Evolutionary conservation across 83 land plant genomes (phyloP).

Genomic region (Picea mariana): DNA sequence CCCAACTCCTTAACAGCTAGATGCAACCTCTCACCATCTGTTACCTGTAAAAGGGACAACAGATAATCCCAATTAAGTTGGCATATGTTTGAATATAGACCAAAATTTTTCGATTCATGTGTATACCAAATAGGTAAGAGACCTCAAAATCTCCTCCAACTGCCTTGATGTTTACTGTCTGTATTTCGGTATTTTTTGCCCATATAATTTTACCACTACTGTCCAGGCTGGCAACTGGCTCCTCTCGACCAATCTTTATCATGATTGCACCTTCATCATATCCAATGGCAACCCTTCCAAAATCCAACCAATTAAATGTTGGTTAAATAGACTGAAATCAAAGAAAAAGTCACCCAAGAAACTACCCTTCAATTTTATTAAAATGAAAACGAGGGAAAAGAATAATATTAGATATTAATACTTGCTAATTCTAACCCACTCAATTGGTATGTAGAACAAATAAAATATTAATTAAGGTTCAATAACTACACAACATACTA

Average conservation of each 20-base stretch:
- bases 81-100: background rate
- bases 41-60: conserved; percentile 22
- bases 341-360: background rate
- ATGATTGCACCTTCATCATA: conserved; percentile 58
- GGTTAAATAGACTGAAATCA: background rate
- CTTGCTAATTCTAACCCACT: too few relatives aligned
- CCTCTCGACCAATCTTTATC: conserved; percentile 48
- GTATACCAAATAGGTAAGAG: background rate
- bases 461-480: too few relatives aligned
- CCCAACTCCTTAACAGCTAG: conserved; percentile 53
- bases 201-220: conserved; percentile 49
- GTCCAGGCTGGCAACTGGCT: conserved; percentile 57
- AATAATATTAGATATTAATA: too few relatives aligned
- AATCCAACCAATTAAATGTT: background rate
- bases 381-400: too few relatives aligned
- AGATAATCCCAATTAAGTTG: background rate
- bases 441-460: too few relatives aligned
- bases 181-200: conserved; percentile 51
- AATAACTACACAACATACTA: background rate
- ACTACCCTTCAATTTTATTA: background rate
- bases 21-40: conserved; percentile 50
- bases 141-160: conserved; percentile 45
- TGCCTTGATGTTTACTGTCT: conserved; percentile 46
- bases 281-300: conserved; percentile 46
- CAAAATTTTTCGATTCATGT: background rate